phyloP scores from a whole-genome alignment of 1,139 yeast species.

The Lodderomyces theae region DNA sequence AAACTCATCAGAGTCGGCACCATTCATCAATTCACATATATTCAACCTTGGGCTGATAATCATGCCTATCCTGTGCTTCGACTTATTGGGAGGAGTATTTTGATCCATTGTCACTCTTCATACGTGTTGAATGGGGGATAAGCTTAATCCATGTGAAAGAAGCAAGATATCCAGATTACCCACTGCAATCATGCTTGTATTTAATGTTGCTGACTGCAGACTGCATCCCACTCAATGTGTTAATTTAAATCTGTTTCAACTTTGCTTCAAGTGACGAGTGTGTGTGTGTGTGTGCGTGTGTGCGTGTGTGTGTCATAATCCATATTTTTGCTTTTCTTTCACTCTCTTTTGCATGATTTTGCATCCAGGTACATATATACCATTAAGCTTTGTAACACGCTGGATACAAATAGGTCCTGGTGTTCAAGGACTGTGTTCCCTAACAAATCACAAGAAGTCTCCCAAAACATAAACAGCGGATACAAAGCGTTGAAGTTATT shows the following conservation, averaged over 20 bases:
- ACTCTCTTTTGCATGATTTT: no score
- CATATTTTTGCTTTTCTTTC: no score
- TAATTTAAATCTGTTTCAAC: neutral
- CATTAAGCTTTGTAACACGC: no score
- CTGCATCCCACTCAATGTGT: neutral
- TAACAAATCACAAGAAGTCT: no score
- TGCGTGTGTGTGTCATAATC: no score
- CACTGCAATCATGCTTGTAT: neutral
- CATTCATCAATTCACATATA: neutral
- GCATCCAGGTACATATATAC: no score
- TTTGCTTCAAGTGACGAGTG: neutral
- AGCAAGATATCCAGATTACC: neutral
- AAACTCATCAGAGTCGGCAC: neutral
- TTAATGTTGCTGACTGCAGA: neutral
- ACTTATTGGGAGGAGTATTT: neutral
- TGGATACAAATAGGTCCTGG: no score
- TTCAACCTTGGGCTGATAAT: slow-evolving; percentile 1
- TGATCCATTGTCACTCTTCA: neutral
- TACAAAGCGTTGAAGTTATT: no score
- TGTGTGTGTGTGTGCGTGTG: no score
- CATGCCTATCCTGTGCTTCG: neutral
- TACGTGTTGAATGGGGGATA: neutral
- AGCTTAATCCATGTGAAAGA: neutral
- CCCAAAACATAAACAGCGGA: no score
- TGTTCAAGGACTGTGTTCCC: no score